A percentile compares a stretch with the other conserved stretches of the same genome.
These are phyloP conservation scores for Baudoinia panamericana DNA, from an alignment of 495 filamentous ascomycete species.

Conservation along the genomic window DNA sequence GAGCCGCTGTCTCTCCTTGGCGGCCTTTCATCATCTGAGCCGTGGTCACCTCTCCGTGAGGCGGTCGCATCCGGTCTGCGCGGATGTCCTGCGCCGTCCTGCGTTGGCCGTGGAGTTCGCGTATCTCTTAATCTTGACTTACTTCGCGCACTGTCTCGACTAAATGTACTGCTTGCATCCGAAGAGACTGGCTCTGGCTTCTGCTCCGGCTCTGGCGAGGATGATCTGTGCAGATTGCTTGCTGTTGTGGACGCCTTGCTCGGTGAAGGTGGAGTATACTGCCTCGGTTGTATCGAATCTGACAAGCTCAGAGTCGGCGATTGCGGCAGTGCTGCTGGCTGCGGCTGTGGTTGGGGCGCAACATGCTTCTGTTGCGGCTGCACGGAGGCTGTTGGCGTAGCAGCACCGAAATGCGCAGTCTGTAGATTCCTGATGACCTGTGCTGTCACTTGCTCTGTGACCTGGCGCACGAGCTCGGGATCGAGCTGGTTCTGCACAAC, in stretches of 20 bases:
- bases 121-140: background rate
- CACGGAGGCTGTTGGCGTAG: conserved; percentile 6
- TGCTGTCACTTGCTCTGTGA: conserved; percentile 29
- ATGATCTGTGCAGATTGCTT: background rate
- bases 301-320: conserved; percentile 20
- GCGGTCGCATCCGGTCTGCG: conserved; percentile 1
- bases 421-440: conserved; percentile 28
- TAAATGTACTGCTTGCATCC: conserved; percentile 10
- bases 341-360: conserved; percentile 18
- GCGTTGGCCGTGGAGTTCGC: conserved; percentile 1
- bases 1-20: conserved; percentile 6
- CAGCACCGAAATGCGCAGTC: background rate
- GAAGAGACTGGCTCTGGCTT: conserved; percentile 8
- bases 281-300: conserved; percentile 21
- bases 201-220: conserved; percentile 9
- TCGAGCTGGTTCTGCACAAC: conserved; percentile 25
- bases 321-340: conserved; percentile 14
- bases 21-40: background rate
- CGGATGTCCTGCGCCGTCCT: background rate
- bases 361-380: conserved; percentile 7
- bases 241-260: conserved; percentile 27
- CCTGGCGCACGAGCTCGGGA: conserved; percentile 28
- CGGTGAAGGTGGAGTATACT: conserved; percentile 34
- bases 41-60: background rate
- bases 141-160: conserved; percentile 10